Conservation (phyloP, 805 yeast genomes). For the Kockiozyma suomiensis region DNA sequence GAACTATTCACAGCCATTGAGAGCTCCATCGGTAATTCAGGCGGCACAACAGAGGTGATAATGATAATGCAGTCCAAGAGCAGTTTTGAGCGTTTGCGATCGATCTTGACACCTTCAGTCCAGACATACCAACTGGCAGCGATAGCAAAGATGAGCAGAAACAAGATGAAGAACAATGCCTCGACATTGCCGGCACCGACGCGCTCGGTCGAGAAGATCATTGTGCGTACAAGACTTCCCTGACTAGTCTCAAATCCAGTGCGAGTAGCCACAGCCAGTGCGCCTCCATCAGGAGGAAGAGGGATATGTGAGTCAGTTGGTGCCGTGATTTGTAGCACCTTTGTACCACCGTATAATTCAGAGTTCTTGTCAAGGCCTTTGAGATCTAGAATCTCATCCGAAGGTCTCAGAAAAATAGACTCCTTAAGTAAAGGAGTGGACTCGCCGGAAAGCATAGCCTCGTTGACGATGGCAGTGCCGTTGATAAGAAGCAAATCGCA, state of each 20-base stretch:
- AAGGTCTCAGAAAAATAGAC: constrained; percentile 81
- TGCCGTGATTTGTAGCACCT: constrained; percentile 75
- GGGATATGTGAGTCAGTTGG: constrained; percentile 52
- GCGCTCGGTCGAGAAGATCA: constrained; percentile 96
- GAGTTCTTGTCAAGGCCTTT: constrained; percentile 90
- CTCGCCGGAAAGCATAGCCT: constrained; percentile 99
- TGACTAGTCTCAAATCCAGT: constrained; percentile 99
- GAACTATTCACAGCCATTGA: constrained; percentile 97
- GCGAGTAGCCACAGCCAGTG: constrained; percentile 82
- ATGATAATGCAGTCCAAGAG: constrained; percentile 94
- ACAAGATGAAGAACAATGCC: constrained; percentile 87
- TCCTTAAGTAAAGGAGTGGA: constrained; percentile 96
- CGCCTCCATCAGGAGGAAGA: constrained; percentile 87
- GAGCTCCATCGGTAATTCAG: constrained; percentile 98
- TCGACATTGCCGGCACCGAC: constrained; percentile 95
- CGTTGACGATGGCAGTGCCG: constrained; percentile 94
- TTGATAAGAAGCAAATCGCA: constrained; percentile 85
- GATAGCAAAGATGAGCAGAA: constrained; percentile 85
- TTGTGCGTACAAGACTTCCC: constrained; percentile 94
- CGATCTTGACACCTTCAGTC: constrained; percentile 96
- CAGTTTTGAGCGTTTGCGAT: constrained; percentile 90
- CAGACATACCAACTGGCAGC: constrained; percentile 98
- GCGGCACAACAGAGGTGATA: constrained; percentile 97
- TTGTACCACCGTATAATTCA: constrained; percentile 91
- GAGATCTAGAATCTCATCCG: constrained; percentile 63